Evolutionary conservation across 257 asterid species (phyloP).

Genomic region (Nyctanthes arbortristis): DNA sequence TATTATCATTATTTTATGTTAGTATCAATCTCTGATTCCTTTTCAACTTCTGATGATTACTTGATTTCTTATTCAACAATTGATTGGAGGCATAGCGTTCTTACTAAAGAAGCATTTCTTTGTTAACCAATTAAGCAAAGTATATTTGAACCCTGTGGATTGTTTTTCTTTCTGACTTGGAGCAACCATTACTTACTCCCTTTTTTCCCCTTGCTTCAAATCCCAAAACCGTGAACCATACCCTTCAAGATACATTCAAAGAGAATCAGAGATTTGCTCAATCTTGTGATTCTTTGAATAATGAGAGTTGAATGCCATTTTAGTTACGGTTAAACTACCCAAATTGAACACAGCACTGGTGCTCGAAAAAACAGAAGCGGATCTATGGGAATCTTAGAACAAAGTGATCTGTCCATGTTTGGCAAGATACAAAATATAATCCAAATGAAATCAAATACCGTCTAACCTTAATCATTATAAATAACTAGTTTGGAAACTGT

Average conservation of each 20-base stretch:
- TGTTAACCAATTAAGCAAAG: slow-evolving; percentile 9
- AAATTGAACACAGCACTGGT: too few relatives aligned
- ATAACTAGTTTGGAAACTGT: neutral
- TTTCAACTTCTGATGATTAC: neutral
- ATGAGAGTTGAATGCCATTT: too few relatives aligned
- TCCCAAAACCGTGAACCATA: neutral
- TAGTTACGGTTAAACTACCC: neutral
- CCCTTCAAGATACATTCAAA: slow-evolving; percentile 19
- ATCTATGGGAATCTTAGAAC: too few relatives aligned
- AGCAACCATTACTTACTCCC: too few relatives aligned
- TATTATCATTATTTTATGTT: too few relatives aligned
- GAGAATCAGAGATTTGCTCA: too few relatives aligned
- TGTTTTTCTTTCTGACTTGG: slow-evolving; percentile 1
- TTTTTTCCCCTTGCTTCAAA: too few relatives aligned
- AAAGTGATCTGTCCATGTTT: too few relatives aligned
- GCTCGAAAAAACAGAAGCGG: too few relatives aligned
- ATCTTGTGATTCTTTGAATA: too few relatives aligned
- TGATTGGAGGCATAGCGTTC: neutral
- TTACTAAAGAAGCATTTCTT: slow-evolving; percentile 5
- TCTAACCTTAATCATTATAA: neutral
- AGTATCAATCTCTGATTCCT: neutral
- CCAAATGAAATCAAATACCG: neutral
- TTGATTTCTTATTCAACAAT: neutral
- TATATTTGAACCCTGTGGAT: neutral
- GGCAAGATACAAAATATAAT: too few relatives aligned